These are phyloP conservation scores for Leccinum subatratum DNA, from an alignment of 1,284 basidiomycete species.

Conservation along the genomic window DNA sequence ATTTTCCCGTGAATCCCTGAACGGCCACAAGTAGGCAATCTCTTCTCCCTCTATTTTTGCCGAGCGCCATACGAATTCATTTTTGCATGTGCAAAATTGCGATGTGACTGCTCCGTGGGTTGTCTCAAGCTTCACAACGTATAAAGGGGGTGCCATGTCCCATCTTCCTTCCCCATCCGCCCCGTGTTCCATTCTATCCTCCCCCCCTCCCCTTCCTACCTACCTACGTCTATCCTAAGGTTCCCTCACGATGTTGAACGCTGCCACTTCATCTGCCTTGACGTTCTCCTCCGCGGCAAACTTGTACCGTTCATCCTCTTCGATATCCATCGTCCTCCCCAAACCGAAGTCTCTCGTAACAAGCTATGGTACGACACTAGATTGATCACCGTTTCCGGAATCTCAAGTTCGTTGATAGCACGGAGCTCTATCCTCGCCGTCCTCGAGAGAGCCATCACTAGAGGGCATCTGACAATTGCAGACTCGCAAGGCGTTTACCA, in stretches of 20 bases:
- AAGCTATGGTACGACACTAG: slow-evolving; percentile 23
- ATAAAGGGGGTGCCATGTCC: slow-evolving; percentile 42
- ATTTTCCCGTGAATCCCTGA: slow-evolving; percentile 35
- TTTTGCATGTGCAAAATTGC: slow-evolving; percentile 25
- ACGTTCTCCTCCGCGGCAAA: slow-evolving; percentile 31
- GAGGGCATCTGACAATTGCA: slow-evolving; percentile 59
- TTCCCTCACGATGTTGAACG: slow-evolving; percentile 27
- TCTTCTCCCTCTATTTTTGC: slow-evolving; percentile 32
- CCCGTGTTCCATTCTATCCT: slow-evolving; percentile 19
- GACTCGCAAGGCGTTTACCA: slow-evolving; percentile 54
- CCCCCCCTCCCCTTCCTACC: slow-evolving; percentile 5
- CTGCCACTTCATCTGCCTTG: slow-evolving; percentile 31
- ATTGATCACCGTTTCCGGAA: background rate
- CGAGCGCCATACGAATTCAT: slow-evolving; percentile 27
- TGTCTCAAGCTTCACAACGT: slow-evolving; percentile 18
- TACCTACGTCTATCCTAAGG: slow-evolving; percentile 4
- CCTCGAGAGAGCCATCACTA: slow-evolving; percentile 52
- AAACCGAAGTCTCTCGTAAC: slow-evolving; percentile 29
- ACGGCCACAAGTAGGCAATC: slow-evolving; percentile 32
- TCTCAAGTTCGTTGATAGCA: slow-evolving; percentile 37
- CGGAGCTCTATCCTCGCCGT: slow-evolving; percentile 60
- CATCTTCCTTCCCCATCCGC: slow-evolving; percentile 28
- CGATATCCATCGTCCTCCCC: slow-evolving; percentile 30
- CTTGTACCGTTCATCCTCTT: slow-evolving; percentile 32
- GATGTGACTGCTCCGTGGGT: slow-evolving; percentile 25